Base-by-base conservation (phyloP, 441 rosid species). In the Flueggea neowawraea region DNA sequence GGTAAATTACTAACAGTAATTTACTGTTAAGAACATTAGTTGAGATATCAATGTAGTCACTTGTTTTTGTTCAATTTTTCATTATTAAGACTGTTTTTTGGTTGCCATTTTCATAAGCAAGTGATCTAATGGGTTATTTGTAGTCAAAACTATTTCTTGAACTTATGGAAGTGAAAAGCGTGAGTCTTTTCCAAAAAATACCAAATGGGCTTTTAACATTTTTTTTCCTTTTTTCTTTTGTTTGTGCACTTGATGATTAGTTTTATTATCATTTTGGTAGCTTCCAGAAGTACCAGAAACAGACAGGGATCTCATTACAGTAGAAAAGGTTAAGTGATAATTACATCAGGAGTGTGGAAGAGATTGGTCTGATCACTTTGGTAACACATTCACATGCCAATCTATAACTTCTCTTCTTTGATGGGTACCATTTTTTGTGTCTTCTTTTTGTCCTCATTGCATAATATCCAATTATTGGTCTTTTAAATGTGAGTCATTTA, bases 201-300 rank as follows among this genome's bases (percentile, higher is more conserved):
- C 67, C 31, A 75, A 61, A 16, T 63, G 78, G 76, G 71, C 67
- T 75, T 14, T 70, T 52, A 31, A 58, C 16, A 13, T 12, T 62
- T 33, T 51, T 33, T 47, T 67, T 36, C 61, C 49, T 44, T 45
- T 65, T 56, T 31, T 48, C 31, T 14, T 28, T 32, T 54, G 43
- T 48, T 54, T 2, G 33, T 72, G 31, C 12, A 33, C 52, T 55
- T 54, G 67, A 73, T 85, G 75, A 72, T 71, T 77, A 76, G 61
- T 56, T 66, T 73, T 43, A 49, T 53, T 16, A 53, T 53, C 55
- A 53, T 53, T 74, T 61, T 56, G 51, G 68, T 68, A 49, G 78
- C 62, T 78, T 78, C 70, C 64, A 61, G 55, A 61, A 61, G 74
- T 68, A 71, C 72, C 73, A 70, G 76, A 79, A 78, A 78, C 69